A percentile compares a stretch with the other conserved stretches of the same genome.
Conservation (phyloP, 768 basidiomycete genomes). For the Pleurotus tuoliensis region DNA sequence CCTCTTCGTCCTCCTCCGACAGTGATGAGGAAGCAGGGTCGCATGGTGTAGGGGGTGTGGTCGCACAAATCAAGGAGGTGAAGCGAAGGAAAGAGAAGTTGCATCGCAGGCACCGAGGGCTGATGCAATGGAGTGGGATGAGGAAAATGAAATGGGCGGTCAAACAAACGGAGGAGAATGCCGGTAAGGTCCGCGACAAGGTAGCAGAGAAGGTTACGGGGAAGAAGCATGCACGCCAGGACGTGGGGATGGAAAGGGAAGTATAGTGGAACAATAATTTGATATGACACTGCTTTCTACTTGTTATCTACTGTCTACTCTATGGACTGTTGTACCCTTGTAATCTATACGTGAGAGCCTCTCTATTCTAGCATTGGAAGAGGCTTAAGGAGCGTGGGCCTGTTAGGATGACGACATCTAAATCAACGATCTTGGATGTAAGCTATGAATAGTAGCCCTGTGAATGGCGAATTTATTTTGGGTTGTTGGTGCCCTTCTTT, state of each 20-base stretch:
- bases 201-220: constrained; percentile 29
- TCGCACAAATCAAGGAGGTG: constrained; percentile 36
- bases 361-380: not conserved
- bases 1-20: constrained; percentile 14
- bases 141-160: constrained; percentile 56
- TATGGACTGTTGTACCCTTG: not conserved
- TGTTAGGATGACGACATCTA: too few relatives aligned
- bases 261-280: constrained; percentile 17
- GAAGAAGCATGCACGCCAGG: constrained; percentile 26
- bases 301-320: not conserved
- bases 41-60: constrained; percentile 16
- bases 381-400: too few relatives aligned
- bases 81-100: constrained; percentile 38
- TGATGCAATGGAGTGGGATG: constrained; percentile 58
- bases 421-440: too few relatives aligned
- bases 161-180: constrained; percentile 42
- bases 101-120: constrained; percentile 52
- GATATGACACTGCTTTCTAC: not conserved
- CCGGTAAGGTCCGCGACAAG: constrained; percentile 34
- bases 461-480: too few relatives aligned
- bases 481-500: constrained; percentile 16
- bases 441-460: too few relatives aligned
- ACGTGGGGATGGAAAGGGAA: constrained; percentile 36
- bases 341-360: not conserved
- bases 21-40: constrained; percentile 17